Conservation (phyloP, 768 basidiomycete species). For the Russula vinacea region DNA sequence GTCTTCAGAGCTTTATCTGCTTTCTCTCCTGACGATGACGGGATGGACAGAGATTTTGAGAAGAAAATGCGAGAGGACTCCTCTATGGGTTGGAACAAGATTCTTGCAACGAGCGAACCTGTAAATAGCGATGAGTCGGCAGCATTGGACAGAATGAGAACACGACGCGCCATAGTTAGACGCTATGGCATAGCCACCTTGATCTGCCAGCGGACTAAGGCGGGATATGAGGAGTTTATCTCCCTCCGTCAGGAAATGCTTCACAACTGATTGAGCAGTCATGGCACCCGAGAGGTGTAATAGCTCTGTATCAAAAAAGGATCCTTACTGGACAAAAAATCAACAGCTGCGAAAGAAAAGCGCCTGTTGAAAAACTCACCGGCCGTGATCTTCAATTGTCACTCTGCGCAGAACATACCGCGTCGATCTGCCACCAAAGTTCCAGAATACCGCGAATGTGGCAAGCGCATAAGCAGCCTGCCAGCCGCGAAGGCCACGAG, state of each 20-base stretch:
- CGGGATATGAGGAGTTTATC: slow-evolving; percentile 87
- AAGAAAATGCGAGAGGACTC: slow-evolving; percentile 89
- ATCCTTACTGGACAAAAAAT: slow-evolving; percentile 27
- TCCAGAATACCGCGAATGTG: slow-evolving; percentile 55
- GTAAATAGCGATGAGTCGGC: not conserved
- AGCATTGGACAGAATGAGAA: not conserved
- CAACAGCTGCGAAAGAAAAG: not conserved
- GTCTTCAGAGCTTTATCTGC: slow-evolving; percentile 29
- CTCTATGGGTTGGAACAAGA: slow-evolving; percentile 93
- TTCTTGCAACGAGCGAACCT: slow-evolving; percentile 91
- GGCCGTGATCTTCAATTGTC: slow-evolving; percentile 30
- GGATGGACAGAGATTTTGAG: slow-evolving; percentile 50
- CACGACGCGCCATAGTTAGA: slow-evolving; percentile 80
- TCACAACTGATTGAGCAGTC: slow-evolving; percentile 85
- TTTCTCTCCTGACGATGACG: slow-evolving; percentile 1
- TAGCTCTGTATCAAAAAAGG: slow-evolving; percentile 47
- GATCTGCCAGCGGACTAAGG: slow-evolving; percentile 79
- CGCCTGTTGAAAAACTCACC: slow-evolving; percentile 31
- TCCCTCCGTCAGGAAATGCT: slow-evolving; percentile 93
- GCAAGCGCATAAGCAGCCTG: slow-evolving; percentile 70
- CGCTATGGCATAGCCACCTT: slow-evolving; percentile 94
- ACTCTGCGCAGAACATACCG: slow-evolving; percentile 32
- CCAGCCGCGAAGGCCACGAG: slow-evolving; percentile 80
- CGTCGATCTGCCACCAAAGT: slow-evolving; percentile 29
- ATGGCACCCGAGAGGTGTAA: slow-evolving; percentile 73